Conservation (phyloP, 2,329 filamentous ascomycete genomes). For the Aspergillus awamori region DNA sequence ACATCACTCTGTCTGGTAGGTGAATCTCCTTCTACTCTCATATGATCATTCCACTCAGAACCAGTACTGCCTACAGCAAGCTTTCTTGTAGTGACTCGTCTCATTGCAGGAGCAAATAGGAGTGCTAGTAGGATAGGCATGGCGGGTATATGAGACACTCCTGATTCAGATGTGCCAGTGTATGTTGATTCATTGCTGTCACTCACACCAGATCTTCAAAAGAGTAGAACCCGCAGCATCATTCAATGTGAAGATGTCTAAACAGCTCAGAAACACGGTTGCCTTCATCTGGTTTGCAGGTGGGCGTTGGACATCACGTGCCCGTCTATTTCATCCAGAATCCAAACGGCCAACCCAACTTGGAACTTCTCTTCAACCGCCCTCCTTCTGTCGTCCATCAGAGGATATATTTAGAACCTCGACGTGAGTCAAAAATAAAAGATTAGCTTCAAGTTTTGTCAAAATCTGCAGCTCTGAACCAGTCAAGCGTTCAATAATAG, state of each 20-base stretch:
- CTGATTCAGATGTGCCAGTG: neutral
- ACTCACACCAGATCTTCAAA: neutral
- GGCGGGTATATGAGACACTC: neutral
- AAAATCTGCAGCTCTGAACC: constrained; percentile 3
- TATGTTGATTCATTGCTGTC: neutral
- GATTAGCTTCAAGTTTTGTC: neutral
- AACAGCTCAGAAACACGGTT: neutral
- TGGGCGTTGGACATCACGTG: neutral
- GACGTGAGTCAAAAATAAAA: neutral
- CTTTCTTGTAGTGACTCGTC: neutral
- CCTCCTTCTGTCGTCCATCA: neutral
- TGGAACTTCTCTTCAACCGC: neutral
- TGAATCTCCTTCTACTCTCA: neutral
- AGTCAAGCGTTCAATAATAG: constrained; percentile 6
- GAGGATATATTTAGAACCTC: neutral
- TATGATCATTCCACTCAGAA: neutral
- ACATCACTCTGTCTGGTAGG: no score
- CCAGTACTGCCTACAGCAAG: neutral
- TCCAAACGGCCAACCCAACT: neutral
- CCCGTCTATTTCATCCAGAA: neutral
- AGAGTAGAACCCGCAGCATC: neutral
- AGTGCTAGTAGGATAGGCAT: neutral
- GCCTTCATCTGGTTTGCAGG: neutral
- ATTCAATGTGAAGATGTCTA: neutral
- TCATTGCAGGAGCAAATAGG: neutral